Conservation (phyloP, 2,329 filamentous ascomycete species). For the Alternaria metachromatica region DNA sequence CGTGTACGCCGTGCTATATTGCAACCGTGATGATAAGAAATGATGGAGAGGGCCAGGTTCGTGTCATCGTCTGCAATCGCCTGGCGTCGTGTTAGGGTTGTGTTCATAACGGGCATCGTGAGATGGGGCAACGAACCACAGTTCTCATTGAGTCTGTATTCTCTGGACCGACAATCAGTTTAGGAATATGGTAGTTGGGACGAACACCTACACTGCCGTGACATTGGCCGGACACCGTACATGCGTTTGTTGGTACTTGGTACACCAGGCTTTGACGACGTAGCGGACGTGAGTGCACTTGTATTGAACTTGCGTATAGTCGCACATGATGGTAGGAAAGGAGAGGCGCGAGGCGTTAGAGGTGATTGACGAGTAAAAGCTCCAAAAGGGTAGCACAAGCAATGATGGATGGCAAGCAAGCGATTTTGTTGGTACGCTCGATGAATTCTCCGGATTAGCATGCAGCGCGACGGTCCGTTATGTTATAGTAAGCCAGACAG, state of each 20-base stretch:
- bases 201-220: conserved; percentile 54
- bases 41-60: not conserved
- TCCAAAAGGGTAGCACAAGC: not conserved
- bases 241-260: conserved; percentile 61
- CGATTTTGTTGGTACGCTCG: conserved; percentile 10
- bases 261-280: conserved; percentile 64
- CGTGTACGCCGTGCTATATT: conserved; percentile 41
- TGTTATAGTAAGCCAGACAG: conserved; percentile 21
- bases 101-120: not conserved
- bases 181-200: not conserved
- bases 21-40: conserved; percentile 20
- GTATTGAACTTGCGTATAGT: conserved; percentile 66
- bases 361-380: conserved; percentile 7
- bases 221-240: conserved; percentile 63
- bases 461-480: conserved; percentile 27
- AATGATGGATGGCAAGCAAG: conserved; percentile 7
- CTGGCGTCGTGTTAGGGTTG: conserved; percentile 29
- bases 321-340: conserved; percentile 57
- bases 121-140: conserved; percentile 48
- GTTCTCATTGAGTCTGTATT: conserved; percentile 57
- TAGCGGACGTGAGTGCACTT: conserved; percentile 63
- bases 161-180: conserved; percentile 39
- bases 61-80: conserved; percentile 41
- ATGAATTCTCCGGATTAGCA: conserved; percentile 18
- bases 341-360: conserved; percentile 7